A percentile compares a stretch with the other conserved stretches of the same genome.
Conservation (phyloP, 306 rosid genomes). For the Pterocarpus santalinus region DNA sequence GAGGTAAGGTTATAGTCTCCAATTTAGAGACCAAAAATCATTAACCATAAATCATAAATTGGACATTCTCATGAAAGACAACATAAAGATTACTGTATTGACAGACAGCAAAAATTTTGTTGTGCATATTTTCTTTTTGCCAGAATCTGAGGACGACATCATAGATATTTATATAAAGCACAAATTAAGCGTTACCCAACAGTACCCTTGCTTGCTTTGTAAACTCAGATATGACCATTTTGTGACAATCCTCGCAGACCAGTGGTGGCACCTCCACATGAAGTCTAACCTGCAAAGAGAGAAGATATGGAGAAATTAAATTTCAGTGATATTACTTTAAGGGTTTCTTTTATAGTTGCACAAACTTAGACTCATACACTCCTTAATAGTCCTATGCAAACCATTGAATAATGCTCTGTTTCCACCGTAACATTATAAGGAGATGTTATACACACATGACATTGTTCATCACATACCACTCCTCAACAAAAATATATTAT, state of each 20-base stretch:
- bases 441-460: neutral
- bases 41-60: neutral
- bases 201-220: conserved; percentile 82
- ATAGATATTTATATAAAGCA: neutral
- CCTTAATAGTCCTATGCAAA: neutral
- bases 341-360: conserved; percentile 20
- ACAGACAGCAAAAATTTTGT: neutral
- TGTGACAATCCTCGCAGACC: conserved; percentile 88
- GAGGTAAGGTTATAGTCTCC: conserved; percentile 16
- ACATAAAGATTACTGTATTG: too few species aligned
- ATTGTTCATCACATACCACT: neutral
- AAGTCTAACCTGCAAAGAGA: conserved; percentile 77
- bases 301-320: conserved; percentile 4
- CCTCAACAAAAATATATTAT: neutral
- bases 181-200: conserved; percentile 3
- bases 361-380: conserved; percentile 11
- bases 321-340: conserved; percentile 26
- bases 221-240: conserved; percentile 72
- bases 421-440: neutral
- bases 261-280: conserved; percentile 80
- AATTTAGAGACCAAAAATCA: conserved; percentile 4
- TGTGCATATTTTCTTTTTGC: neutral
- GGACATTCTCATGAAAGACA: too few species aligned
- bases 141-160: conserved; percentile 1
- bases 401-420: neutral